Evolutionary conservation across 2,329 filamentous ascomycete genomes (phyloP), one percentile per base, ranked within the genome.

Genomic region (Aspergillus novofumigatus): DNA sequence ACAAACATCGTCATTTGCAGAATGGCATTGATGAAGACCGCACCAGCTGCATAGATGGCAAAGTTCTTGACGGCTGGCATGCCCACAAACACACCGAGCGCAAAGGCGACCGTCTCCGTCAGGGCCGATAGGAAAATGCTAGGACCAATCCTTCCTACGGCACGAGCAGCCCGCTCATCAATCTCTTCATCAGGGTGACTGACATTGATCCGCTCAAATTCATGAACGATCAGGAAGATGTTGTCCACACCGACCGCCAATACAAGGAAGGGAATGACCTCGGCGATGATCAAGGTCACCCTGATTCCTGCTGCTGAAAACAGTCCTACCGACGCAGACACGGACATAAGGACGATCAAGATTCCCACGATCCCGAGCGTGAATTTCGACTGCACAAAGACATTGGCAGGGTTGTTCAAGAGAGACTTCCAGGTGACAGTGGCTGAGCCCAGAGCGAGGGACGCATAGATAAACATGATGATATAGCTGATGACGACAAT

Each of bases 21-120:
- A n/a, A 97, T 73, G 0, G 95, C 95, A 70, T 99, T 99, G 80
- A 99, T 93, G 66, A 97, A 87, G 10, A 99, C 94, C 10, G 94
- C 94, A 52, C 94, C 94, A 1, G 94, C 92, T 11, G 94, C 94
- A 71, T 99, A 99, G 2, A 93, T 87, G 17, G 94, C 95, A 75
- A 99, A 99, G 75, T 99, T 99, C 61, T 92, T 86, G 47, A 99
- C 95, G 1, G 94, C 94, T 17, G 95, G 94, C 94, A 99, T 99
- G 51, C 92, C 92, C 6, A 97, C 95, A 59, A 94, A 93, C 45
- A 91, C 90, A 11, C 94, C 94, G 10, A 99, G 82, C 1, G 92
- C 88, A 73, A 99, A 99, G 2, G 93, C 92, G 25, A 92, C 86
- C 0, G 93, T 99, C 73, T 99, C 94, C 0, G 93, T 97, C 35